Percentiles rank a stretch among this genome's conserved stretches.
Conservation (phyloP, 306 rosid genomes). For the Hippophae rhamnoides region DNA sequence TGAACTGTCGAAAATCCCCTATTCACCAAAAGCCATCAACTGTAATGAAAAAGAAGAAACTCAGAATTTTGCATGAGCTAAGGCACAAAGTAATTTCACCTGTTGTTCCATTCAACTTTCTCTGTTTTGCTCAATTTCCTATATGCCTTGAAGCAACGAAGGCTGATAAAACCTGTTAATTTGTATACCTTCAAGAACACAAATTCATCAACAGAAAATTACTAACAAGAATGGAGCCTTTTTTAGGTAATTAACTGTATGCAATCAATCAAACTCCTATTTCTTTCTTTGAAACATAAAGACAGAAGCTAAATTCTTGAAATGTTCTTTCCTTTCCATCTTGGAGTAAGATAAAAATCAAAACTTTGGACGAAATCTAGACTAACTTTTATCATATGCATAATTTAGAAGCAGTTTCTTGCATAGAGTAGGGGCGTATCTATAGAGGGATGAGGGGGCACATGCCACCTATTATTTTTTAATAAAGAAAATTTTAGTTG, state of each 20-base stretch:
- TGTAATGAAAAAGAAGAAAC: slow-evolving; percentile 8
- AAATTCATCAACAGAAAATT: slow-evolving; percentile 13
- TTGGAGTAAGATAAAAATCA: too few relatives aligned
- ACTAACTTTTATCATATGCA: not conserved
- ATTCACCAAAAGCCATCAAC: slow-evolving; percentile 14
- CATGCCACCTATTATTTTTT: too few relatives aligned
- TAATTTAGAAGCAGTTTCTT: not conserved
- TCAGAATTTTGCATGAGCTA: slow-evolving; percentile 2
- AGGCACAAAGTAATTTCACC: slow-evolving; percentile 42
- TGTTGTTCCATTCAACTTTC: slow-evolving; percentile 81
- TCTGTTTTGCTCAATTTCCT: slow-evolving; percentile 35
- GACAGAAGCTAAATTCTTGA: too few relatives aligned
- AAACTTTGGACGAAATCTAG: too few relatives aligned
- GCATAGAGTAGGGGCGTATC: too few relatives aligned
- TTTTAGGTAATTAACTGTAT: not conserved
- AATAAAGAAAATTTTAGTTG: too few relatives aligned
- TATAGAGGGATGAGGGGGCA: too few relatives aligned
- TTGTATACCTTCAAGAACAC: slow-evolving; percentile 61
- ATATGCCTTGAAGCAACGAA: slow-evolving; percentile 36
- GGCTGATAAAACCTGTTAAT: slow-evolving; percentile 49
- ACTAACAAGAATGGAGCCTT: not conserved
- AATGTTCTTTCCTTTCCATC: too few relatives aligned
- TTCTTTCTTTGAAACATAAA: not conserved
- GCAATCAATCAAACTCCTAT: not conserved
- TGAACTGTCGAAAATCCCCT: slow-evolving; percentile 94